phyloP scores from a whole-genome alignment of 768 basidiomycete species.

The Boletus rubroflammeus region DNA sequence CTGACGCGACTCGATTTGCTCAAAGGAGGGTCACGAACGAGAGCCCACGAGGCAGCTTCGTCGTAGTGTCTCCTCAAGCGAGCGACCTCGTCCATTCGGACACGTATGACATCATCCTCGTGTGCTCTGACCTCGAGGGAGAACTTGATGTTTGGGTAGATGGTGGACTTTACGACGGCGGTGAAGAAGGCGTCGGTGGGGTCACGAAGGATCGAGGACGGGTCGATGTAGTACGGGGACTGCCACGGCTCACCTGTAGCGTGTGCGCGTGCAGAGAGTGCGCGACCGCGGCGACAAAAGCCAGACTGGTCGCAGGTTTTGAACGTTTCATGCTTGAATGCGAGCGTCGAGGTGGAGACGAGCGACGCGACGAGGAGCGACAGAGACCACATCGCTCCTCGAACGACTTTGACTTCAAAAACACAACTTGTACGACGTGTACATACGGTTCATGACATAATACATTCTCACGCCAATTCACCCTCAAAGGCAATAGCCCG shows the following conservation, averaged over 20 bases:
- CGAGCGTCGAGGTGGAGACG: conserved; percentile 35
- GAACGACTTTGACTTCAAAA: neutral
- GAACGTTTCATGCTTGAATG: conserved; percentile 83
- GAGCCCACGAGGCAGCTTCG: conserved; percentile 87
- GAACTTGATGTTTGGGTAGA: conserved; percentile 85
- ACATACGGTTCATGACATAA: conserved; percentile 5
- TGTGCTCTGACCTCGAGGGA: conserved; percentile 80
- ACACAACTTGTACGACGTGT: no score
- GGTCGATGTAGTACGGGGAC: conserved; percentile 83
- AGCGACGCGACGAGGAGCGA: conserved; percentile 33
- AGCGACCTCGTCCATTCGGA: conserved; percentile 86
- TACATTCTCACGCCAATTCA: conserved; percentile 11
- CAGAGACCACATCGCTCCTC: conserved; percentile 17
- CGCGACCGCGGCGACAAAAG: conserved; percentile 91
- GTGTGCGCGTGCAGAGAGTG: conserved; percentile 69
- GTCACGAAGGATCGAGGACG: conserved; percentile 47
- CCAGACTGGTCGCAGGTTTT: conserved; percentile 93
- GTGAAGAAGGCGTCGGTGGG: conserved; percentile 59
- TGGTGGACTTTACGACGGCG: conserved; percentile 70
- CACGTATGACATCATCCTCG: conserved; percentile 83
- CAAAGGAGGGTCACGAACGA: conserved; percentile 67
- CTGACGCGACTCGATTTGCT: conserved; percentile 45
- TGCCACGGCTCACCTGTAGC: conserved; percentile 59
- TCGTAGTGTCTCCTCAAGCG: conserved; percentile 84
- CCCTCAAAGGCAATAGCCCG: conserved; percentile 49